Evolutionary conservation across 306 rosid species (phyloP), one percentile per base, ranked within the genome.

Genomic region (Luffa acutangula): DNA sequence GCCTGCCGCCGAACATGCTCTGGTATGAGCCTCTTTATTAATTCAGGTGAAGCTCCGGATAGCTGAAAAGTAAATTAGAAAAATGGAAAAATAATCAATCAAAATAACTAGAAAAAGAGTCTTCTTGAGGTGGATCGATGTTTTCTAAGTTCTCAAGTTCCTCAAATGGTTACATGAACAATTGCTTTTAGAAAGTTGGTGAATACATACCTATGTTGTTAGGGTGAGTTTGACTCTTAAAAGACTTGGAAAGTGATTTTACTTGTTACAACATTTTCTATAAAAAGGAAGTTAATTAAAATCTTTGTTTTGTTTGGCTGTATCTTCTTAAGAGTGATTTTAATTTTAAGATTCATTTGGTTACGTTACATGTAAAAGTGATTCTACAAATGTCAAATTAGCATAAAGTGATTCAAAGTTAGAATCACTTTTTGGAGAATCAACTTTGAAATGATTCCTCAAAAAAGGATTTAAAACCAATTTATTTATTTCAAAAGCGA

Each of bases 21-120:
- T 12, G 98, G 98, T 84, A 91, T 88, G 71, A 94, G 95, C 88
- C 87, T 88, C 65, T 81, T 83, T 82, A 94, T 88, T 87, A 92
- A 83, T 65, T 94, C 98, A 1, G 91, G 89, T 51, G 92, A 84
- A 20, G 86, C 95, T 83, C 91, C 97, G n/a, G 82, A 81, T 70
- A 92, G 76, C 98, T 94, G 91, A 18, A 67, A 41, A 41, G 9
- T 41, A 82, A 86, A 53, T 20, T 54, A 14, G 78, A 39, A 18
- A 18, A 1, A 77, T 77, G 63, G 59, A 39, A 72, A 72, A 59
- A 46, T 4, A 11, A 57, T 39, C 31, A 31, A 56, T 31, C 4
- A 34, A 21, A 54, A 37, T 41, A 7, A 4, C 25, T 17, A 6
- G 25, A 8, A 65, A 65, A 65, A 1, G 46, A 7, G 60, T 54